These are phyloP conservation scores for Nephromyces sp. DNA, from an alignment of 169 alveolate genomes.

Conservation along the genomic window DNA sequence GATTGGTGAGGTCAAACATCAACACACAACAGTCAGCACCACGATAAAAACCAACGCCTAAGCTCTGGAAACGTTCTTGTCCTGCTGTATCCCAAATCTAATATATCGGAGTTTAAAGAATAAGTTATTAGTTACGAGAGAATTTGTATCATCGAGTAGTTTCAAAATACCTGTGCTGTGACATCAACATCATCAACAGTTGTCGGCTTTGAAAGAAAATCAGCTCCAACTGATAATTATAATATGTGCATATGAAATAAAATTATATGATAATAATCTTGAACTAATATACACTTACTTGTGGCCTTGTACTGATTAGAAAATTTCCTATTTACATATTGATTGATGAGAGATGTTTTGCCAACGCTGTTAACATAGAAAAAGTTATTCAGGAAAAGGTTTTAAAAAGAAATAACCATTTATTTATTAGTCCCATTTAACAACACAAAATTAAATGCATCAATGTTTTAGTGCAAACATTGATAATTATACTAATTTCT, in stretches of 20 bases:
- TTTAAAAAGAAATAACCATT: too few relatives aligned
- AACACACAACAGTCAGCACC: conserved; percentile 99
- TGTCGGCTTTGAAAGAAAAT: conserved; percentile 92
- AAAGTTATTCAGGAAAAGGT: too few relatives aligned
- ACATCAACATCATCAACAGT: conserved; percentile 87
- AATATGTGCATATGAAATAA: not conserved
- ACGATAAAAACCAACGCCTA: conserved; percentile 94
- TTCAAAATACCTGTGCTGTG: conserved; percentile 59
- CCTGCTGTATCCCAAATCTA: conserved; percentile 81
- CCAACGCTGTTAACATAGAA: conserved; percentile 79
- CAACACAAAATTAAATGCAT: too few relatives aligned
- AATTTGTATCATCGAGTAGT: too few relatives aligned
- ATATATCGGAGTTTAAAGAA: too few relatives aligned
- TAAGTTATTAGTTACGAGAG: too few relatives aligned
- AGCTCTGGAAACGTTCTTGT: conserved; percentile 92
- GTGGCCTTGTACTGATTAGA: conserved; percentile 94
- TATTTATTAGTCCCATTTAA: too few relatives aligned
- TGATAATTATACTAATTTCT: too few relatives aligned
- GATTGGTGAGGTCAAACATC: conserved; percentile 85
- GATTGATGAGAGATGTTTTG: conserved; percentile 95
- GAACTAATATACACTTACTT: conserved; percentile 40
- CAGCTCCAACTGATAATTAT: conserved; percentile 91
- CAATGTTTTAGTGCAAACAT: too few relatives aligned
- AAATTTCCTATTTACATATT: conserved; percentile 89
- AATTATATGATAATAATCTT: not conserved